Base-by-base conservation (phyloP, 352 stramenopile species). In the Pythium volutum region DNA sequence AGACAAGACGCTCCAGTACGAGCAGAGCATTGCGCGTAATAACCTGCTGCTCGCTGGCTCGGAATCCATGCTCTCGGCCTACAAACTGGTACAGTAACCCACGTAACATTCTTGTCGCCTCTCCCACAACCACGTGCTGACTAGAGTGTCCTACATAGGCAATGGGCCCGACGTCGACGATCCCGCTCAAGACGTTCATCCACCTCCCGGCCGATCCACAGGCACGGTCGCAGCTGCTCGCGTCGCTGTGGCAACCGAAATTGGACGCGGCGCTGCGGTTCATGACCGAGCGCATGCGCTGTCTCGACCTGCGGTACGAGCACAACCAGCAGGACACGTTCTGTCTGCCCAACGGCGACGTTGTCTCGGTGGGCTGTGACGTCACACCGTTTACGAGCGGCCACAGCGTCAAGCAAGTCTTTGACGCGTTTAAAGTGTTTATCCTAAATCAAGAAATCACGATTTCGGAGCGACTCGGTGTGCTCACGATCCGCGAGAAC, bases 401-500 rank as follows among this genome's bases (percentile, higher is more conserved):
- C 18, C 26, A 65, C 47, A 70, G 51, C 41, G 56, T 70, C 14
- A 51, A 53, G 11, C 56, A 70, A 52, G 63, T 70, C 20, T 70
- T 51, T 42, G 63, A 70, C 7, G 63, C 58, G 34, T 50, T 59
- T 22, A 43, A 52, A 12, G 29, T 45, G 15, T 70, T 62, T 27
- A 31, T 66, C 5, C 16, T 47, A 16, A 48, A 50, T 39, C 56
- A 66, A 16, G 64, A 70, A 18, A 70, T 70, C 34, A 63, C 26
- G 15, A 58, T 70, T 31, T 67, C 64, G 12, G 64, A 70, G 52
- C 48, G 31, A 16, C 36, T 66, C 2, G 64, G 64, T 22, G 50
- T 69, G 31, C 47, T 69, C 22, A 69, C 62, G 33, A 69, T 69
- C 55, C 55, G 62, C 2, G 62, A 64, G 43, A 59, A 59, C 34